phyloP scores from a whole-genome alignment of 305 asterid species.

The Fraxinus ornus region DNA sequence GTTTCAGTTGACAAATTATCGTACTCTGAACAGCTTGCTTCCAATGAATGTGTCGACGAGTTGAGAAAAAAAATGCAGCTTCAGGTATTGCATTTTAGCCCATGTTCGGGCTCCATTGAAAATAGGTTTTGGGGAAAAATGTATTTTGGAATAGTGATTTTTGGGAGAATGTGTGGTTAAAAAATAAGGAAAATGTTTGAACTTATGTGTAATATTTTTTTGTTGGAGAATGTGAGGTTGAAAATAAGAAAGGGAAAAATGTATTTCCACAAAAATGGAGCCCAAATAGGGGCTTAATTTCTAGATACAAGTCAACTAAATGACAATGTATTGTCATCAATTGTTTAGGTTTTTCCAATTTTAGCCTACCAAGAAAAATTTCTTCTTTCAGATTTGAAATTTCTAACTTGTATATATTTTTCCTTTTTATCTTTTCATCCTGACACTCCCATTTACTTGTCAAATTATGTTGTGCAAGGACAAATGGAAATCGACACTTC shows the following conservation, averaged over 20 bases:
- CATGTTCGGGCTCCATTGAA: neutral
- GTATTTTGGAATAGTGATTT: too few species aligned
- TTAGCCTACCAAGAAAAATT: neutral
- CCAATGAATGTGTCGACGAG: slow-evolving; percentile 65
- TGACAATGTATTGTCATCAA: neutral
- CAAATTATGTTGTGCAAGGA: neutral
- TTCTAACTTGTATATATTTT: neutral
- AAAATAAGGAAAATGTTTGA: too few species aligned
- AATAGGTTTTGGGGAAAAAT: neutral
- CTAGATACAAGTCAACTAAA: neutral
- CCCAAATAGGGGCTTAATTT: neutral
- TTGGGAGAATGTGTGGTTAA: neutral
- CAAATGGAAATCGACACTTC: neutral
- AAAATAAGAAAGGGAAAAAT: neutral
- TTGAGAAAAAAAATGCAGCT: slow-evolving; percentile 70
- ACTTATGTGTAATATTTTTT: neutral
- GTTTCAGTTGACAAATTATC: slow-evolving; percentile 39
- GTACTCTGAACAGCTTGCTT: slow-evolving; percentile 41
- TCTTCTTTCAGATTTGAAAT: slow-evolving; percentile 7
- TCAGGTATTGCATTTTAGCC: slow-evolving; percentile 47
- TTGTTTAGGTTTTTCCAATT: neutral
- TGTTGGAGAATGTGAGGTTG: neutral
- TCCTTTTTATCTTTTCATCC: neutral
- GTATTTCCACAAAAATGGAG: neutral
- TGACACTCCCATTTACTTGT: neutral